Conservation (phyloP, 192 early-diverging fungal genomes). For the Podila clonocystis region DNA sequence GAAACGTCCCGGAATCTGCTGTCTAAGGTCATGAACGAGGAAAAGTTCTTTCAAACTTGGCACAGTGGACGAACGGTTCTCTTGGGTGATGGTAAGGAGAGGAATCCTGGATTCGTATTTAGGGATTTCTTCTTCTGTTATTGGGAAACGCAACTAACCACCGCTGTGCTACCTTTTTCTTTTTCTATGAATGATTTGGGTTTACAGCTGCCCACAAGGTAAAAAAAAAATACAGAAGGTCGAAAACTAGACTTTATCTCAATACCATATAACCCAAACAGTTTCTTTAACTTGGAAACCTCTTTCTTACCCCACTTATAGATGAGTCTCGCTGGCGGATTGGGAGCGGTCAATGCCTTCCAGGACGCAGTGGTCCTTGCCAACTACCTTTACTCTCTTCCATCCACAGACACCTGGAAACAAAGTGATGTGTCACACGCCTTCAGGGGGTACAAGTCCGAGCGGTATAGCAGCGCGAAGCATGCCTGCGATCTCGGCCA, state of each 20-base stretch:
- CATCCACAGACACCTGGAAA: neutral
- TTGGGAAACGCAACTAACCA: too few relatives aligned
- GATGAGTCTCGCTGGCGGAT: neutral
- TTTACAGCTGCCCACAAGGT: slow-evolving; percentile 2
- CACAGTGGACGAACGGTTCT: neutral
- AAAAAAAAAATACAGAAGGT: too few relatives aligned
- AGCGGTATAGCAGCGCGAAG: neutral
- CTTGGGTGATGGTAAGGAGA: neutral
- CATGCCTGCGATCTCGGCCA: neutral
- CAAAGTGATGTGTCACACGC: neutral
- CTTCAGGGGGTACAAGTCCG: neutral
- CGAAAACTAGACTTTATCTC: too few relatives aligned
- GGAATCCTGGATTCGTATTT: too few relatives aligned
- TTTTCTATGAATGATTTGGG: neutral
- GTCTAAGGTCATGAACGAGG: neutral
- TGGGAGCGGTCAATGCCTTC: neutral
- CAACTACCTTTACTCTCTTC: neutral
- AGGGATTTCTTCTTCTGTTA: too few relatives aligned
- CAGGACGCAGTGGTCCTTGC: neutral
- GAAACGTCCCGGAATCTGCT: neutral
- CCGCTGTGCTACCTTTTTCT: too few relatives aligned
- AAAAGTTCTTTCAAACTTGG: neutral
- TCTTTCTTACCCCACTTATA: neutral
- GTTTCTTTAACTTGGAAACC: too few relatives aligned
- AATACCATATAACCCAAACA: too few relatives aligned